Evolutionary conservation across 1,139 yeast genomes (phyloP).

Genomic region (Saccharomyces hybrid): DNA sequence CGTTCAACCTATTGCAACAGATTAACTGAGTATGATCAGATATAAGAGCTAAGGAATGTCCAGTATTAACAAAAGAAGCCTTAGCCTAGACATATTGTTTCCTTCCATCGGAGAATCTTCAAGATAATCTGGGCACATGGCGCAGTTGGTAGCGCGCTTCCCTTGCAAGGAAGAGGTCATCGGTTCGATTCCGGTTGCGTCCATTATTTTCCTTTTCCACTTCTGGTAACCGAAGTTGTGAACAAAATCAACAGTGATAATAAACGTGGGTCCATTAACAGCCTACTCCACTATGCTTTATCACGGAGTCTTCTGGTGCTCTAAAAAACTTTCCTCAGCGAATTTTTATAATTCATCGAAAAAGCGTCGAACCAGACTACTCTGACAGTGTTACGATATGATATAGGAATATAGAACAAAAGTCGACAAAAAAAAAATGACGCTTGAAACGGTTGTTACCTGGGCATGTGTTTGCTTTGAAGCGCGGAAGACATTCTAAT

Average conservation of each 20-base stretch:
- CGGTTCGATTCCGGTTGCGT: conserved; percentile 82
- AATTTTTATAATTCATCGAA: neutral
- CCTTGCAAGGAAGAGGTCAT: conserved; percentile 80
- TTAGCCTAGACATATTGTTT: neutral
- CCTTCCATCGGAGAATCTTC: neutral
- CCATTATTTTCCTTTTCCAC: conserved; percentile 34
- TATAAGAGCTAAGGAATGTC: too few species aligned
- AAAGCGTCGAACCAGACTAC: neutral
- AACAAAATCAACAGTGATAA: too few species aligned
- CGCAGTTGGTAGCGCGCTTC: conserved; percentile 84
- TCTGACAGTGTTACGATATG: neutral
- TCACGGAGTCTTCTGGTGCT: neutral
- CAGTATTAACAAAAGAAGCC: too few species aligned
- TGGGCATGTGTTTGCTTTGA: neutral
- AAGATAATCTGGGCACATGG: conserved; percentile 56
- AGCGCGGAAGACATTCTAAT: neutral
- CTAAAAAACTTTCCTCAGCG: neutral
- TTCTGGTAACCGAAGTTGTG: too few species aligned
- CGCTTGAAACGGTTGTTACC: neutral
- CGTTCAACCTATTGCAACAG: neutral
- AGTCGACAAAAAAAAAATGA: neutral
- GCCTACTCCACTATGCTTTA: neutral
- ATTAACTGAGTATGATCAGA: neutral
- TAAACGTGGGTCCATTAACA: neutral
- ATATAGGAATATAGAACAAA: neutral